Evolutionary conservation across 1,139 yeast species (phyloP).

Genomic region (Hyphopichia wangnamkhiaoensis): DNA sequence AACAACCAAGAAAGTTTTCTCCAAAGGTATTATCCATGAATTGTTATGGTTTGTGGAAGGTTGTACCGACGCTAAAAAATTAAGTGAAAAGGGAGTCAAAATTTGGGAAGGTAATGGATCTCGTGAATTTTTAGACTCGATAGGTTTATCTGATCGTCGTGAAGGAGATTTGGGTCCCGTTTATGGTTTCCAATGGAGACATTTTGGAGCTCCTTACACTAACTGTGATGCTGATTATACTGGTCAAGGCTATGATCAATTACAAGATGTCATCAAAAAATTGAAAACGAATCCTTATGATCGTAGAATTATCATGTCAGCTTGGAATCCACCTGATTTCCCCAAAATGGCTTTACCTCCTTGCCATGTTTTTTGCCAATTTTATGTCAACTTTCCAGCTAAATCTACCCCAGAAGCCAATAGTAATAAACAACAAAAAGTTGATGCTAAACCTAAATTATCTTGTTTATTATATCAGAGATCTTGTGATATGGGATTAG

Average conservation of each 20-base stretch:
- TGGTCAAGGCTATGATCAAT: slow-evolving; percentile 89
- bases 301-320: slow-evolving; percentile 89
- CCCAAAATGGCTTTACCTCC: slow-evolving; percentile 96
- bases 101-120: slow-evolving; percentile 99
- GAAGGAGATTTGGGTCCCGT: slow-evolving; percentile 98
- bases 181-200: slow-evolving; percentile 99
- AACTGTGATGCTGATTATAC: slow-evolving; percentile 87
- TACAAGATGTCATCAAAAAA: slow-evolving; percentile 75
- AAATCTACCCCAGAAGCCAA: slow-evolving; percentile 24
- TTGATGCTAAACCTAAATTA: slow-evolving; percentile 54
- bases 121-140: slow-evolving; percentile 78
- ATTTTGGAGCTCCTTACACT: slow-evolving; percentile 88
- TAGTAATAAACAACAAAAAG: slow-evolving; percentile 15
- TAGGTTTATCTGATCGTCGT: slow-evolving; percentile 77
- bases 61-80: slow-evolving; percentile 79
- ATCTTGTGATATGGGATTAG: slow-evolving; percentile 99
- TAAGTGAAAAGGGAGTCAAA: slow-evolving; percentile 81
- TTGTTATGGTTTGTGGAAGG: slow-evolving; percentile 92
- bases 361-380: slow-evolving; percentile 95
- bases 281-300: slow-evolving; percentile 89
- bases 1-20: slow-evolving; percentile 90
- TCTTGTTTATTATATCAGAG: slow-evolving; percentile 92
- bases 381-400: slow-evolving; percentile 80
- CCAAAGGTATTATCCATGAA: slow-evolving; percentile 86
- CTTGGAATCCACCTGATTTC: slow-evolving; percentile 98